Evolutionary conservation across 352 stramenopile species (phyloP).

Genomic region (Pythium sukuiense): DNA sequence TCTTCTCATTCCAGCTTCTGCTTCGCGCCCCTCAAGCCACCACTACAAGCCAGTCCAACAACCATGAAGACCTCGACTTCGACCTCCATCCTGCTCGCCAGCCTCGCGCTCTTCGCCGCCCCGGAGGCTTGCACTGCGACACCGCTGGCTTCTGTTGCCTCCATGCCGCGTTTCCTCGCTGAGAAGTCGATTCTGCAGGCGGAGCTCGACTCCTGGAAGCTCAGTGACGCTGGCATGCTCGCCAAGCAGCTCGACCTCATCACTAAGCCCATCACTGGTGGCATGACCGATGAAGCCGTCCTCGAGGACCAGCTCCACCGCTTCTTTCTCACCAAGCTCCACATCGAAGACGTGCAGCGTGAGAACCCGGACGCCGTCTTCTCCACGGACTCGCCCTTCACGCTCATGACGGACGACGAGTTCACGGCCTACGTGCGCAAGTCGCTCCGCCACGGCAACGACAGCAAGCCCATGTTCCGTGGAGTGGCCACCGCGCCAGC

Average conservation of each 20-base stretch:
- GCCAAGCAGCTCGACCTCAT: conserved; percentile 55
- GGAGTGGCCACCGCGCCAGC: background rate
- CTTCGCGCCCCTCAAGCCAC: background rate
- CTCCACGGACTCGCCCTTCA: conserved; percentile 68
- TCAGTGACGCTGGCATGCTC: conserved; percentile 43
- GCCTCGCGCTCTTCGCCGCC: conserved; percentile 21
- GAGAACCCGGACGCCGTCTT: conserved; percentile 64
- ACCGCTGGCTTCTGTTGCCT: conserved; percentile 31
- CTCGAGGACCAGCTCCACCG: conserved; percentile 52
- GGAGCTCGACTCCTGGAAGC: conserved; percentile 53
- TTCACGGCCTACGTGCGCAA: conserved; percentile 53
- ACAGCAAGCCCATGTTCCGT: conserved; percentile 4
- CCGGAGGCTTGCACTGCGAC: conserved; percentile 5
- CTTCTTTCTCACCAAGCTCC: conserved; percentile 63
- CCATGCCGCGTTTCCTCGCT: conserved; percentile 47
- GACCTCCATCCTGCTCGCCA: conserved; percentile 29
- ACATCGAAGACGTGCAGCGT: conserved; percentile 47
- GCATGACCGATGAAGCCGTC: conserved; percentile 14
- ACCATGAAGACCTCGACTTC: conserved; percentile 29
- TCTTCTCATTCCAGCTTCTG: conserved; percentile 2
- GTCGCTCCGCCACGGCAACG: conserved; percentile 34
- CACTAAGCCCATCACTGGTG: conserved; percentile 10
- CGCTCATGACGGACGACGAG: conserved; percentile 70
- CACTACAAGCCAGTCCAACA: background rate
- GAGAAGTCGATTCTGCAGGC: conserved; percentile 38